phyloP scores from a whole-genome alignment of 805 yeast species.

The Candida xyloterini region DNA sequence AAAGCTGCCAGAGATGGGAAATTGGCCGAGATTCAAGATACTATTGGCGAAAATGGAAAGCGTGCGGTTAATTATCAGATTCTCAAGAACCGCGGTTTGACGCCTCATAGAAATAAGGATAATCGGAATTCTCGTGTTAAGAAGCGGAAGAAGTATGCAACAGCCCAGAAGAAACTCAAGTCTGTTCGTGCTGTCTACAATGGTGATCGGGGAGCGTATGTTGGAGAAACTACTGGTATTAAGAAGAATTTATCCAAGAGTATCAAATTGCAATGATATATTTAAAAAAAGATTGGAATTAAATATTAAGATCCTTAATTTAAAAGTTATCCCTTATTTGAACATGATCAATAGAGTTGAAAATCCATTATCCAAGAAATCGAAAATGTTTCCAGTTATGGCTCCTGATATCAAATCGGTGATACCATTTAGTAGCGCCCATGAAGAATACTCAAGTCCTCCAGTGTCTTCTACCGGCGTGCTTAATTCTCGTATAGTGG shows the following conservation, averaged over 20 bases:
- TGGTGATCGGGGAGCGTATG: constrained; percentile 72
- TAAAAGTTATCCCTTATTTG: neutral
- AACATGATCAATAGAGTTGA: neutral
- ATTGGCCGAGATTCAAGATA: constrained; percentile 66
- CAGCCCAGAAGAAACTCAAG: constrained; percentile 89
- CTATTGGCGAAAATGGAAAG: constrained; percentile 76
- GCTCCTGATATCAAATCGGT: constrained; percentile 4
- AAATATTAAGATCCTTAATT: too few relatives aligned
- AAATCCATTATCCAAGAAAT: neutral
- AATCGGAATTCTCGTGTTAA: constrained; percentile 94
- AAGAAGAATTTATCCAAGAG: constrained; percentile 90
- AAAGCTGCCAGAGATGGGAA: constrained; percentile 83
- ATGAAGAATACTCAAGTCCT: neutral
- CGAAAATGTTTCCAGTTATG: neutral
- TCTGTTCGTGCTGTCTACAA: constrained; percentile 89
- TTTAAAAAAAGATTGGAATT: too few relatives aligned
- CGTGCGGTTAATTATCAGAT: constrained; percentile 95
- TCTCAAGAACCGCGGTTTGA: constrained; percentile 92
- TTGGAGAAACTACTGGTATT: constrained; percentile 96
- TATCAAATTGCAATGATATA: constrained; percentile 57
- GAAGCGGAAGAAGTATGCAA: constrained; percentile 95
- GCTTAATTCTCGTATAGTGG: constrained; percentile 16
- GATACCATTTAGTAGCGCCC: constrained; percentile 3
- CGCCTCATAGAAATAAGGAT: constrained; percentile 90
- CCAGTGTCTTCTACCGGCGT: neutral